Base-by-base conservation (phyloP, 768 basidiomycete genomes). In the Collybiopsis confluens region DNA sequence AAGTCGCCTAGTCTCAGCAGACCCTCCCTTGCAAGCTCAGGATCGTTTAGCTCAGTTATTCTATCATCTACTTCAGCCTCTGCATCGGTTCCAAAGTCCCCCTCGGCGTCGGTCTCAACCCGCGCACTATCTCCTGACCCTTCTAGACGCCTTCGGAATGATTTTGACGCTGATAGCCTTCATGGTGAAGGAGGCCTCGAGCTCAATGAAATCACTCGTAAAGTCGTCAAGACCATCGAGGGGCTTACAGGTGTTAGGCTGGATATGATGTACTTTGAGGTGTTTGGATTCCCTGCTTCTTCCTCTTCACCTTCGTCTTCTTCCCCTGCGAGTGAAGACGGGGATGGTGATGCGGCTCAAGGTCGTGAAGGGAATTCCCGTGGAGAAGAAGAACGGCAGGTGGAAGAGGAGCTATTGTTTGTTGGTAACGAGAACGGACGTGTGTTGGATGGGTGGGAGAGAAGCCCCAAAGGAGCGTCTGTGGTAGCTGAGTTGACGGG, bases 371-470 rank as follows among this genome's bases (percentile, higher is more conserved):
- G 27, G 21, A 24, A 57, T 13, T 18, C 23, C 16, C 42, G 4
- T 16, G 24, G 53, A 16, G 45, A 55, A 18, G 44, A 53, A 27
- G 54, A 56, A 26, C 23, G 40, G 28, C 18, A 43, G 28, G 21
- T 42, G 26, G 23, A 24, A 18, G 28, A 36, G 26, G 38, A n/a
- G 15, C 27, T 45, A 7, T 35, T 52, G 11, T 6, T 20, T 21
- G 15, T 20, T 13, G 20, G 42, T 18, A n/a, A n/a, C n/a, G n/a
- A n/a, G n/a, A n/a, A n/a, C n/a, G n/a, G n/a, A n/a, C n/a, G n/a
- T n/a, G n/a, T n/a, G n/a, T n/a, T n/a, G n/a, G n/a, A n/a, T n/a
- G n/a, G n/a, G n/a, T n/a, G n/a, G n/a, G n/a, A n/a, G n/a, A n/a
- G n/a, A n/a, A n/a, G n/a, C n/a, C n/a, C n/a, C n/a, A n/a, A n/a